Percentiles rank a stretch among this genome's conserved stretches.
Conservation (phyloP, 2,329 filamentous ascomycete genomes). For the Penicillium sp. region DNA sequence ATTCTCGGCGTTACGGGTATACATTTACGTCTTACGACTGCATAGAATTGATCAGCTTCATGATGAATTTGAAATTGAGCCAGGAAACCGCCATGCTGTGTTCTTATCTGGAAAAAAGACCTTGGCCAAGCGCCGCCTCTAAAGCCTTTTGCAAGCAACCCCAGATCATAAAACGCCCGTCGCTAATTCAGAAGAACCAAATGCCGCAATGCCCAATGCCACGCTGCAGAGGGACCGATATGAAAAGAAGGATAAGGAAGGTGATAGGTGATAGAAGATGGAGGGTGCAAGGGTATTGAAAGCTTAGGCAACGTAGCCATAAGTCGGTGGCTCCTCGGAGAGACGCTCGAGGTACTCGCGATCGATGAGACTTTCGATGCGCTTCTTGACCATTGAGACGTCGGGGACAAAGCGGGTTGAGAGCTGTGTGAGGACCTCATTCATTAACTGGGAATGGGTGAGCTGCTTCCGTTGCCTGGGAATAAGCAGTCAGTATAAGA, state of each 20-base stretch:
- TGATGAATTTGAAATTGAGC: neutral
- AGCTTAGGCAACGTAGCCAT: constrained; percentile 42
- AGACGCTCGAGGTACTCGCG: constrained; percentile 49
- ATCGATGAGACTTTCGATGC: constrained; percentile 51
- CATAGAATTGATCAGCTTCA: neutral
- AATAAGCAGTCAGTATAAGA: constrained; percentile 10
- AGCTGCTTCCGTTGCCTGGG: constrained; percentile 46
- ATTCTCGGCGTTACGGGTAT: neutral
- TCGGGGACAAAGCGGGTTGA: constrained; percentile 48
- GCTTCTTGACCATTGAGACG: constrained; percentile 50
- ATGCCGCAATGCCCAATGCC: neutral
- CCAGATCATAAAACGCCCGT: constrained; percentile 18
- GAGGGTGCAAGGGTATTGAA: neutral
- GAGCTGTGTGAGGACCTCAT: constrained; percentile 48
- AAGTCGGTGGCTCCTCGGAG: constrained; percentile 42
- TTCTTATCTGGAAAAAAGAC: neutral
- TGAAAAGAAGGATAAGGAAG: neutral
- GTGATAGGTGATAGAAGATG: neutral
- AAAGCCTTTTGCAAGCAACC: constrained; percentile 4
- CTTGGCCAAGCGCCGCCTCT: neutral
- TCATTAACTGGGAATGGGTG: constrained; percentile 47
- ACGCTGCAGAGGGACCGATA: neutral
- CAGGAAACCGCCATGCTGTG: neutral
- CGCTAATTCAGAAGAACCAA: constrained; percentile 21
- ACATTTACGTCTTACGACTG: neutral